Evolutionary conservation across 78 protist genomes (phyloP).

Genomic region (Dictyostelium brefeldianum): DNA sequence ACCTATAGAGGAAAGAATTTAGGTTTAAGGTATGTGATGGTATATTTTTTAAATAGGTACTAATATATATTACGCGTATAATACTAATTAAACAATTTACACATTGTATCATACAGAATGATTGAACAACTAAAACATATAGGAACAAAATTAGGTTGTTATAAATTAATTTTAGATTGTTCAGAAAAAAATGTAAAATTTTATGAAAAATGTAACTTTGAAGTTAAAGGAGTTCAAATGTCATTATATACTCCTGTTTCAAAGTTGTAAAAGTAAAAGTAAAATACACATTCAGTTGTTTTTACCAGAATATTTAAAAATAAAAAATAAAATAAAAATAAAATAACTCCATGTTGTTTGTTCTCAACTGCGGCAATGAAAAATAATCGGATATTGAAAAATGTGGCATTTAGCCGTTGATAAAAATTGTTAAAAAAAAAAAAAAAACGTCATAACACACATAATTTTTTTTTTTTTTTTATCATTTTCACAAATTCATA

Average conservation of each 20-base stretch:
- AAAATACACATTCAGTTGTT: background rate
- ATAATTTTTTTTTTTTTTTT: too few species aligned
- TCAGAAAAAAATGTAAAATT: slow-evolving; percentile 76
- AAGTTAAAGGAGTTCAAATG: slow-evolving; percentile 60
- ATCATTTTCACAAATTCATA: too few species aligned
- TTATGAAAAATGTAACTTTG: slow-evolving; percentile 86
- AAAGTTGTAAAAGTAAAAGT: background rate
- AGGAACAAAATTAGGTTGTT: slow-evolving; percentile 71
- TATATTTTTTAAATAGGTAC: background rate
- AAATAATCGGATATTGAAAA: background rate
- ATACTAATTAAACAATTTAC: too few species aligned
- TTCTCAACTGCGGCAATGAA: too few species aligned
- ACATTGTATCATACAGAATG: slow-evolving; percentile 28
- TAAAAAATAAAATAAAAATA: background rate
- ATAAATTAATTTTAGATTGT: slow-evolving; percentile 89
- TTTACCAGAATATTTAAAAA: background rate
- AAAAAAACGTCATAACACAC: background rate
- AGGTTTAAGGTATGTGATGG: slow-evolving; percentile 49
- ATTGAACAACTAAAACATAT: slow-evolving; percentile 77
- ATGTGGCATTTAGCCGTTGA: too few species aligned
- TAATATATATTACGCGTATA: background rate
- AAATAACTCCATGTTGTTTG: too few species aligned
- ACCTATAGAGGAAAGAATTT: slow-evolving; percentile 76
- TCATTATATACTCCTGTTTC: slow-evolving; percentile 11
- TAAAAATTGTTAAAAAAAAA: background rate